These are phyloP conservation scores for Tricholoma bakamatsutake DNA, from an alignment of 768 basidiomycete species.

Conservation along the genomic window DNA sequence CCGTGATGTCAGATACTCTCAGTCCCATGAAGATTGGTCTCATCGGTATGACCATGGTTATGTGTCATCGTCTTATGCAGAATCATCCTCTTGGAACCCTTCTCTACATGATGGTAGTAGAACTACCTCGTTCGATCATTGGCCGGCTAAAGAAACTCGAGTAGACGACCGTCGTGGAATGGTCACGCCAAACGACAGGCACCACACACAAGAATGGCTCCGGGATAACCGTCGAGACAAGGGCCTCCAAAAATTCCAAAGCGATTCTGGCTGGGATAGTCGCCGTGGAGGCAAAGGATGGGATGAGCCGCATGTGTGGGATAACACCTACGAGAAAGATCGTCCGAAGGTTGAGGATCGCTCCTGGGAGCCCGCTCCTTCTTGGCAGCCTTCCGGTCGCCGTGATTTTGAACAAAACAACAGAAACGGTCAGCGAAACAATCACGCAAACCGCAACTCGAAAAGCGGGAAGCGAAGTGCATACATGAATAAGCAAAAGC, in stretches of 20 bases:
- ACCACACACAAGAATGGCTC: slow-evolving; percentile 28
- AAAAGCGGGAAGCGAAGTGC: slow-evolving; percentile 28
- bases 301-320: slow-evolving; percentile 27
- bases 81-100: slow-evolving; percentile 37
- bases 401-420: slow-evolving; percentile 34
- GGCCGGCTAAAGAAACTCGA: slow-evolving; percentile 37
- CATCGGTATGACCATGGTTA: slow-evolving; percentile 41
- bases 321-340: slow-evolving; percentile 22
- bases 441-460: slow-evolving; percentile 18
- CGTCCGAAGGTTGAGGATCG: slow-evolving; percentile 39
- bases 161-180: slow-evolving; percentile 21
- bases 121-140: slow-evolving; percentile 34
- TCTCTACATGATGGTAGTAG: slow-evolving; percentile 34
- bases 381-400: slow-evolving; percentile 51
- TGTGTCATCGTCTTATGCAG: slow-evolving; percentile 39
- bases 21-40: slow-evolving; percentile 42
- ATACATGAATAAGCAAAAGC: slow-evolving; percentile 33
- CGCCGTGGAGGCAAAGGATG: slow-evolving; percentile 43
- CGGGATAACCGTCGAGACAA: slow-evolving; percentile 37
- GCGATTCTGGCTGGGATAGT: slow-evolving; percentile 50
- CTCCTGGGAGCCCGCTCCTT: slow-evolving; percentile 67
- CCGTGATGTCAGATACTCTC: slow-evolving; percentile 34
- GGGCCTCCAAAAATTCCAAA: slow-evolving; percentile 30
- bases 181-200: slow-evolving; percentile 11
- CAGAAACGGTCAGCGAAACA: slow-evolving; percentile 31